These are phyloP conservation scores for Scheffersomyces illinoinensis DNA, from an alignment of 1,139 yeast species.

Conservation along the genomic window DNA sequence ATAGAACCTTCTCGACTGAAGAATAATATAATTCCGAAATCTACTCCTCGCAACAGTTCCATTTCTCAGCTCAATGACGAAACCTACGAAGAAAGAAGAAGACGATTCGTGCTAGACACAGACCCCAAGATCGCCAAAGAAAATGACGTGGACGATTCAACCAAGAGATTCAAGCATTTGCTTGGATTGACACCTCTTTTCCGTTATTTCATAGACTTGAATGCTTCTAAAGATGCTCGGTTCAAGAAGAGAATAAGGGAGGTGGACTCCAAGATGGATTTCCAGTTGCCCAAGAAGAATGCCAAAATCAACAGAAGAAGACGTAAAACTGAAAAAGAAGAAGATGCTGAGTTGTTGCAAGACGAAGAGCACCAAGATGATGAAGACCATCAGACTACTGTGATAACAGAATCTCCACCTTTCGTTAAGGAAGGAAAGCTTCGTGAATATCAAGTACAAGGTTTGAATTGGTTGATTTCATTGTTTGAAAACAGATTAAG, in stretches of 20 bases:
- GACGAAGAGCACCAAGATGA: conserved; percentile 66
- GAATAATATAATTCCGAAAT: background rate
- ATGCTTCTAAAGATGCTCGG: conserved; percentile 71
- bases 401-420: conserved; percentile 78
- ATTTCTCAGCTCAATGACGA: background rate
- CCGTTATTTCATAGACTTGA: conserved; percentile 81
- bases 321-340: conserved; percentile 85
- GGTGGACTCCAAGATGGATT: conserved; percentile 45
- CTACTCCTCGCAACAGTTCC: background rate
- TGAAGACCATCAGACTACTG: conserved; percentile 51
- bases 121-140: conserved; percentile 57
- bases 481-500: conserved; percentile 45
- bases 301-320: conserved; percentile 23
- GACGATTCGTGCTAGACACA: conserved; percentile 48
- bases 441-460: conserved; percentile 71
- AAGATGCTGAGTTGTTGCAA: conserved; percentile 81
- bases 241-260: conserved; percentile 59
- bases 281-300: conserved; percentile 12
- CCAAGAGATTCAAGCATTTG: conserved; percentile 77
- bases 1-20: background rate
- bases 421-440: conserved; percentile 63
- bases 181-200: conserved; percentile 83
- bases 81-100: conserved; percentile 30
- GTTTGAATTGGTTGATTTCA: conserved; percentile 48
- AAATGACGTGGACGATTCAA: conserved; percentile 68